Conservation (phyloP, 2,329 filamentous ascomycete genomes). For the Byssochlamys sp. region DNA sequence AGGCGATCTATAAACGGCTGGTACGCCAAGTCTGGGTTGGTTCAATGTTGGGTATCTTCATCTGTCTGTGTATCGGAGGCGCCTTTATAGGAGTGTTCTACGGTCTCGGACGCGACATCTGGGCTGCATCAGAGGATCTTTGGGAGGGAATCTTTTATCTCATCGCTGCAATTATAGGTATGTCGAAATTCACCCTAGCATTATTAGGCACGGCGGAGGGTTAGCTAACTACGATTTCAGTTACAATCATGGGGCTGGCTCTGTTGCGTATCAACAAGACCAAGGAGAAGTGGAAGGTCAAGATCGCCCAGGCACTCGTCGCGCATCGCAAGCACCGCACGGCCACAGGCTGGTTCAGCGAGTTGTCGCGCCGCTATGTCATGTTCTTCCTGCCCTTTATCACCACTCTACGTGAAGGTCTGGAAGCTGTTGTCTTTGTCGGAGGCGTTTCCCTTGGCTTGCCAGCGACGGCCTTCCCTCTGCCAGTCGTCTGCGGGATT, state of each 20-base stretch:
- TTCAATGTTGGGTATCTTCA: slow-evolving; percentile 50
- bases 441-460: slow-evolving; percentile 73
- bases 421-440: slow-evolving; percentile 79
- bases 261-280: slow-evolving; percentile 73
- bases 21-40: slow-evolving; percentile 57
- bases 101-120: slow-evolving; percentile 56
- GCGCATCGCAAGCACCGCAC: slow-evolving; percentile 34
- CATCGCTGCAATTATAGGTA: slow-evolving; percentile 61
- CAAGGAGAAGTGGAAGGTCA: slow-evolving; percentile 78
- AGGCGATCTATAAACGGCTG: slow-evolving; percentile 55
- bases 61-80: slow-evolving; percentile 57
- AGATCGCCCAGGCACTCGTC: slow-evolving; percentile 63
- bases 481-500: slow-evolving; percentile 47
- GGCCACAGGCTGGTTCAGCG: slow-evolving; percentile 28
- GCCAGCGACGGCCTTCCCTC: slow-evolving; percentile 65
- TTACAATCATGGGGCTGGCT: slow-evolving; percentile 69
- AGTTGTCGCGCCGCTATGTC: slow-evolving; percentile 61
- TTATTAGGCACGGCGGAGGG: too few relatives aligned
- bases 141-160: slow-evolving; percentile 75
- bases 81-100: slow-evolving; percentile 67
- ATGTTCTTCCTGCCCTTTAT: slow-evolving; percentile 83
- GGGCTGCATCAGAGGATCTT: slow-evolving; percentile 59
- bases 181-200: too few relatives aligned
- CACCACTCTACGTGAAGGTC: slow-evolving; percentile 74
- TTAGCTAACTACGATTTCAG: not conserved